Base-by-base conservation (phyloP, 1,139 yeast species). In the Suhomyces anneliseae region DNA sequence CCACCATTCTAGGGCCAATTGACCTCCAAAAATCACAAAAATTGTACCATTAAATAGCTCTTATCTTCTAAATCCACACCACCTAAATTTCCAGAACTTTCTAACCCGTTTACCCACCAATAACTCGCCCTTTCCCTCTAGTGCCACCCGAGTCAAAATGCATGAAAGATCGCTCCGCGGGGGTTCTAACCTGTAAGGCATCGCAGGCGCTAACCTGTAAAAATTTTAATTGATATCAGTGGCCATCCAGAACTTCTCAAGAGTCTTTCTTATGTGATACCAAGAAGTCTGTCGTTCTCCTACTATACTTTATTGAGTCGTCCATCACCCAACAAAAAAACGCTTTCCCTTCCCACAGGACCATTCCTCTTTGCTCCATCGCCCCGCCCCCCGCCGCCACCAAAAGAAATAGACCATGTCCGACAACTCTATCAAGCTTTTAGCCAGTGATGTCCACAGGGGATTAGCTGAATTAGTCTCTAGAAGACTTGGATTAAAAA, bases 361-460 rank as follows among this genome's bases (percentile, higher is more conserved):
- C n/a, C 34, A n/a, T 24, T 11, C 39, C 26, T 19, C 24, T 19
- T 6, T 19, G 24, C 24, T 4, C 8, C 38, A 14, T 14, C 15
- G 15, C 26, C 26, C 34, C 33, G 24, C 11, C 33, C 19, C 24
- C 11, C 33, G 12, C 24, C 32, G 10, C n/a, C 37, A n/a, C 38
- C 32, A 12, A 33, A 8, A 40, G 33, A 34, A 11, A 40, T 31
- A 12, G 24, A 37, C 45, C 32, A 55, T 55, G 59, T 55, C 59
- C 8, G 53, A 57, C 48, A 90, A 90, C 67, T 87, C 96, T 39
- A 90, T 90, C 64, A 90, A 90, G 65, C 78, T 92, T 48, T 70
- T 92, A 45, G 90, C 96, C 26, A 95, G 96, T 46, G 92, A 90
- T 66, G 90, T 95, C 29, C 97, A 92, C 65, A 87, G 90, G n/a